Conservation (phyloP, 352 stramenopile genomes). For the Pythium vanterpoolii region DNA sequence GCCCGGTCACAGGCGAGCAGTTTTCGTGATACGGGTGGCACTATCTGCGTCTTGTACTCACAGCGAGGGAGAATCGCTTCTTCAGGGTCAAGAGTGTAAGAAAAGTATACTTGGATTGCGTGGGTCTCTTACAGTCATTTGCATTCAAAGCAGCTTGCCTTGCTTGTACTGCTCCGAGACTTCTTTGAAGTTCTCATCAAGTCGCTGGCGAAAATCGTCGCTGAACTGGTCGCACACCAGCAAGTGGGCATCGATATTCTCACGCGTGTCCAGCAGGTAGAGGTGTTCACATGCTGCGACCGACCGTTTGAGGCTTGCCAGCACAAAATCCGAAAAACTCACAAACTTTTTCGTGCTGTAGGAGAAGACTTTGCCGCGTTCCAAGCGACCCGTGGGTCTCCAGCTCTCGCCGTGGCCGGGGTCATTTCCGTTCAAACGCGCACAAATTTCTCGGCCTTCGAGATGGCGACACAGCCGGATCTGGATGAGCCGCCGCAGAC, state of each 20-base stretch:
- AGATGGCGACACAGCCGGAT: slow-evolving; percentile 62
- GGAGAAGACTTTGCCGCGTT: slow-evolving; percentile 44
- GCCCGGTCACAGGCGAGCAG: slow-evolving; percentile 74
- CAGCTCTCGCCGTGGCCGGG: slow-evolving; percentile 31
- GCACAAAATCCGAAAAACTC: slow-evolving; percentile 62
- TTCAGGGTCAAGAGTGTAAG: slow-evolving; percentile 1
- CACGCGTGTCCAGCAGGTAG: slow-evolving; percentile 45
- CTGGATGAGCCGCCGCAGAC: slow-evolving; percentile 65
- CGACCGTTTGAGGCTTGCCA: slow-evolving; percentile 34
- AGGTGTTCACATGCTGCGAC: slow-evolving; percentile 69
- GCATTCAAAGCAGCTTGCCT: not conserved
- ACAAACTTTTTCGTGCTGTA: slow-evolving; percentile 48
- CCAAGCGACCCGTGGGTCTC: slow-evolving; percentile 46
- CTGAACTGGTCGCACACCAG: slow-evolving; percentile 66
- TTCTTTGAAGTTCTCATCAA: slow-evolving; percentile 31
- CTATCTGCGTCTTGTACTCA: slow-evolving; percentile 4
- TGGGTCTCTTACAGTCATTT: not conserved
- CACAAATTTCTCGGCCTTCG: slow-evolving; percentile 57
- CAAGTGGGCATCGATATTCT: slow-evolving; percentile 74
- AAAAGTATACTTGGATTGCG: slow-evolving; percentile 12
- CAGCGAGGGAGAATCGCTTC: not conserved
- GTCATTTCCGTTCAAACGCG: slow-evolving; percentile 3
- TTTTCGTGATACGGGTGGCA: slow-evolving; percentile 46
- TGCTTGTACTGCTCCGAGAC: slow-evolving; percentile 31
- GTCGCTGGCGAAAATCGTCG: slow-evolving; percentile 41